Conservation (phyloP, 192 early-diverging fungal genomes). For the Coemansia reversa region DNA sequence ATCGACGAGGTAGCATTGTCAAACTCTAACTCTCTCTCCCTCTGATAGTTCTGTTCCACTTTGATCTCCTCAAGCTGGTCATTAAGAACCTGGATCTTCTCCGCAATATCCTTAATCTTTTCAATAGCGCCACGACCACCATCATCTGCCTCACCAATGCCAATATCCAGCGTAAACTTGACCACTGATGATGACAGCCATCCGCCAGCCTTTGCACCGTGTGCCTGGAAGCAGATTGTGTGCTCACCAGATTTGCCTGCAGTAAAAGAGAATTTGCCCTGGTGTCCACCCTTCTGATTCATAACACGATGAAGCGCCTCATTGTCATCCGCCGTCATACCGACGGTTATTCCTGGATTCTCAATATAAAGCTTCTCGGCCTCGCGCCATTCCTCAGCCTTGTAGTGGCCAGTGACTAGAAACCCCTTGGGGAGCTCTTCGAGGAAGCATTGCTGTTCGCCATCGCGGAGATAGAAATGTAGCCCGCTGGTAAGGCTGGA, state of each 20-base stretch:
- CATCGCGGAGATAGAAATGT: constrained; percentile 91
- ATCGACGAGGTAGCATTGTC: constrained; percentile 80
- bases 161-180: constrained; percentile 62
- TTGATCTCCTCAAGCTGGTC: constrained; percentile 76
- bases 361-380: constrained; percentile 58
- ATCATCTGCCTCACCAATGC: constrained; percentile 65
- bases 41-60: constrained; percentile 86
- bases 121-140: constrained; percentile 51
- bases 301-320: constrained; percentile 57
- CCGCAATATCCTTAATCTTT: constrained; percentile 63
- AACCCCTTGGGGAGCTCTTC: constrained; percentile 93
- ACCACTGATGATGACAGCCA: constrained; percentile 67
- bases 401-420: constrained; percentile 79
- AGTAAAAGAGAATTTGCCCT: constrained; percentile 90
- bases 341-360: constrained; percentile 63
- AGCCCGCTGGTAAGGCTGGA: constrained; percentile 57
- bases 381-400: constrained; percentile 79
- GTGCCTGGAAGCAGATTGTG: constrained; percentile 79
- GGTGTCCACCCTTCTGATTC: constrained; percentile 69
- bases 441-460: constrained; percentile 87
- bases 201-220: constrained; percentile 53
- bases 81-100: constrained; percentile 79
- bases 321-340: constrained; percentile 72
- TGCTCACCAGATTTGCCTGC: constrained; percentile 87
- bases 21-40: constrained; percentile 89